phyloP scores from a whole-genome alignment of 2,329 filamentous ascomycete genomes.

The Diaporthe vaccinii region DNA sequence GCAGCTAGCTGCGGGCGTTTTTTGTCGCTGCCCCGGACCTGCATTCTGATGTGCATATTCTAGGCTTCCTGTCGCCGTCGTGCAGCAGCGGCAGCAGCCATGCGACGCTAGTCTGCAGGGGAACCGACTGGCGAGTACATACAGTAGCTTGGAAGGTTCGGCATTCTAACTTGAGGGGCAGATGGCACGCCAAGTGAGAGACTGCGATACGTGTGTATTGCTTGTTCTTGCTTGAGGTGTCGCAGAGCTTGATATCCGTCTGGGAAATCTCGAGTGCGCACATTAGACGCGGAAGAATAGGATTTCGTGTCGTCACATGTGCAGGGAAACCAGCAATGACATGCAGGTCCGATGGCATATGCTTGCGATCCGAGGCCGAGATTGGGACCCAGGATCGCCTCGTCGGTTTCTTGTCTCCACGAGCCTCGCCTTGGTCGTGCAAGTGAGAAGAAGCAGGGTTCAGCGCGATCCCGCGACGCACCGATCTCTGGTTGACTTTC shows the following conservation, averaged over 20 bases:
- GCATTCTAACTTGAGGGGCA: background rate
- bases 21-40: constrained; percentile 8
- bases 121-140: constrained; percentile 1
- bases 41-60: constrained; percentile 25
- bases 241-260: background rate
- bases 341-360: background rate
- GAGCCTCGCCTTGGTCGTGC: background rate
- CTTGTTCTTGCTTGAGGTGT: background rate
- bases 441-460: background rate
- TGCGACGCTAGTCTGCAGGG: constrained; percentile 23
- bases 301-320: background rate
- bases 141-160: background rate
- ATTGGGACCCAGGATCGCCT: background rate
- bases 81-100: background rate
- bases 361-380: constrained; percentile 2
- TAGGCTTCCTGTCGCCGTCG: constrained; percentile 11
- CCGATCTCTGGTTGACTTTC: background rate
- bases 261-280: background rate
- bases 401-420: background rate
- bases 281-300: background rate
- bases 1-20: constrained; percentile 16
- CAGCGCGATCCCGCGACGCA: background rate
- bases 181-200: background rate
- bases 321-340: background rate
- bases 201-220: background rate